Evolutionary conservation across 1,139 yeast genomes (phyloP), one percentile per base, ranked within the genome.

Genomic region (Suhomyces chickasaworum): DNA sequence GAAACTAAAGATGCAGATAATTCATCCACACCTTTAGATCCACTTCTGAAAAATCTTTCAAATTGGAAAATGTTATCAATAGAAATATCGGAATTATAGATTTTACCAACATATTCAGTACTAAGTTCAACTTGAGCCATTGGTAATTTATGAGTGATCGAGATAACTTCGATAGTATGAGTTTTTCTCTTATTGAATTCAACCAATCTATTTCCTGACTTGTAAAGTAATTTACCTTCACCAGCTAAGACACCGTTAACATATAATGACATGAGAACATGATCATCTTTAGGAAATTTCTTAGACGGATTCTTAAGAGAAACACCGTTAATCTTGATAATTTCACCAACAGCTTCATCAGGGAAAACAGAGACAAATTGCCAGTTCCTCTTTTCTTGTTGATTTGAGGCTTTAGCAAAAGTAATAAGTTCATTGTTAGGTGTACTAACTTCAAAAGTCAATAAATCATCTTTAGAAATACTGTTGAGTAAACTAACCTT

Each of bases 361-460:
- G 90, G 83, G 57, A 77, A 76, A 12, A 86, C 89, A 2, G 95
- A 84, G n/a, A 87, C 77, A 56, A 89, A 87, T 50, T 81, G 83
- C 96, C 96, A 89, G 16, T 66, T 56, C 20, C 73, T 65, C 37
- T 68, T 66, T 25, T 77, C 78, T 27, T 68, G 66, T 57, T 83
- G 87, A 63, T 86, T 86, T 0, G 89, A 77, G 7, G 89, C 89
- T 58, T 84, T 84, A 20, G 85, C 80, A 58, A 86, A 84, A 3
- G 72, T 67, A 31, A 84, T 67, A 43, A 66, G 57, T 3, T 76
- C 74, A 48, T 80, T 80, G 33, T 77, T 65, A 33, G 80, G 71
- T 39, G 76, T 68, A 37, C 75, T 65, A 4, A 79, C 73, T 53
- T 76, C 80, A 48, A 80, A 67, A 1, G 84, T 76, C 45, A 80